phyloP scores from a whole-genome alignment of 805 yeast genomes.

The Metschnikowia sp. region DNA sequence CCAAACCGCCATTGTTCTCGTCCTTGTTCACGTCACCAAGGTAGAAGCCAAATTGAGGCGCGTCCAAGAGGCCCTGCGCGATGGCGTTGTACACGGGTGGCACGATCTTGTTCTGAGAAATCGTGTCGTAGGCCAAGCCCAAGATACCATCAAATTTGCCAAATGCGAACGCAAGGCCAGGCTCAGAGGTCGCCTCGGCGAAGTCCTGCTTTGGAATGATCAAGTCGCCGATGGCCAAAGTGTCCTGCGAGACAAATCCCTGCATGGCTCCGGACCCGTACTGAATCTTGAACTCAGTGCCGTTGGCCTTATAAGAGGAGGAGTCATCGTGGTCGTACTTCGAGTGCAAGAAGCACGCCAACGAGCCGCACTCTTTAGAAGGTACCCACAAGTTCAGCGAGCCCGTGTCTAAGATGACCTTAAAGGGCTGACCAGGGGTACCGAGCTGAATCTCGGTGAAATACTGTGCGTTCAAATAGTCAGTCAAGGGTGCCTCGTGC shows the following conservation, averaged over 20 bases:
- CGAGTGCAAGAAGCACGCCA: constrained; percentile 92
- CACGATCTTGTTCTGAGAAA: constrained; percentile 82
- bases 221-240: constrained; percentile 77
- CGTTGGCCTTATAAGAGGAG: constrained; percentile 82
- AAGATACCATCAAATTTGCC: constrained; percentile 98
- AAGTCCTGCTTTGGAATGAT: constrained; percentile 85
- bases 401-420: constrained; percentile 95
- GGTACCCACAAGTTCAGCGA: constrained; percentile 98
- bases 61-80: constrained; percentile 74
- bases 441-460: constrained; percentile 89
- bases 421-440: constrained; percentile 85
- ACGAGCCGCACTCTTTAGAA: constrained; percentile 78
- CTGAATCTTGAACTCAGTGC: constrained; percentile 77
- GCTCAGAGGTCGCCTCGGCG: constrained; percentile 96
- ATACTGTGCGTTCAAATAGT: constrained; percentile 95
- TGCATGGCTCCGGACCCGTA: constrained; percentile 93
- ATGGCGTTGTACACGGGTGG: constrained; percentile 95
- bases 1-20: constrained; percentile 78
- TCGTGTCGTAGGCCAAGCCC: constrained; percentile 91
- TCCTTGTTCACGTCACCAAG: constrained; percentile 73
- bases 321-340: constrained; percentile 85
- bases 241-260: constrained; percentile 89
- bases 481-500: constrained; percentile 82
- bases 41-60: constrained; percentile 83
- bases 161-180: constrained; percentile 96